Evolutionary conservation across 1,139 yeast genomes (phyloP).

Genomic region (Blastobotrys elegans): DNA sequence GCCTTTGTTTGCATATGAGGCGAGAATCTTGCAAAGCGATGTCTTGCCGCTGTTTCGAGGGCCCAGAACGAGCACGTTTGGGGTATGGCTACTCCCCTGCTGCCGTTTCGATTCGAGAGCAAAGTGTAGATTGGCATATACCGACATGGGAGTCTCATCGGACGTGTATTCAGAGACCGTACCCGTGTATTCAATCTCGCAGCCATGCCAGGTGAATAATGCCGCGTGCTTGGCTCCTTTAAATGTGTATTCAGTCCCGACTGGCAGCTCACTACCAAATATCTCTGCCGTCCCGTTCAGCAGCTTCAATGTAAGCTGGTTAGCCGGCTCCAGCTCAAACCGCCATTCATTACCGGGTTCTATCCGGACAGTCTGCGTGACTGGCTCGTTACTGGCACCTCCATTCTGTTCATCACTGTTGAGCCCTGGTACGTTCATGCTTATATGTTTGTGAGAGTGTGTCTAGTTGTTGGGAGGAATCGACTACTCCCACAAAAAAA

Average conservation of each 20-base stretch:
- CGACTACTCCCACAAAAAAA: no score
- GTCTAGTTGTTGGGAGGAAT: background rate
- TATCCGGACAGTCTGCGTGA: background rate
- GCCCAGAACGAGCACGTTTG: constrained; percentile 72
- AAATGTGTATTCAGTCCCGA: constrained; percentile 58
- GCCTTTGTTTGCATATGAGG: constrained; percentile 72
- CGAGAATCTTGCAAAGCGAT: constrained; percentile 59
- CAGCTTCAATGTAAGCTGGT: constrained; percentile 48
- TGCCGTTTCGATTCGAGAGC: constrained; percentile 60
- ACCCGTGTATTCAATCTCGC: constrained; percentile 40
- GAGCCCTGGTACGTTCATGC: constrained; percentile 5
- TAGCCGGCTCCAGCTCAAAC: constrained; percentile 55
- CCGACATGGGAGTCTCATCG: constrained; percentile 64
- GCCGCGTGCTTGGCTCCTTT: constrained; percentile 50
- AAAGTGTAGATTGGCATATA: constrained; percentile 66
- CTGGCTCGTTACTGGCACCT: background rate
- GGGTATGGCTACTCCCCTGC: constrained; percentile 32
- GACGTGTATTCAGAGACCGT: constrained; percentile 55
- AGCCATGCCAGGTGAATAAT: constrained; percentile 55
- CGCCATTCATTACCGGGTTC: constrained; percentile 63
- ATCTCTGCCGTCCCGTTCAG: constrained; percentile 75
- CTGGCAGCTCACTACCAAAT: constrained; percentile 87
- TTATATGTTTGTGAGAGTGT: background rate
- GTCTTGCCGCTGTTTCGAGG: constrained; percentile 74
- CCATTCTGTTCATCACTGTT: background rate